A percentile compares a stretch with the other conserved stretches of the same genome.
These are phyloP conservation scores for Cucurbita pepo DNA, from an alignment of 306 rosid genomes.

Conservation along the genomic window DNA sequence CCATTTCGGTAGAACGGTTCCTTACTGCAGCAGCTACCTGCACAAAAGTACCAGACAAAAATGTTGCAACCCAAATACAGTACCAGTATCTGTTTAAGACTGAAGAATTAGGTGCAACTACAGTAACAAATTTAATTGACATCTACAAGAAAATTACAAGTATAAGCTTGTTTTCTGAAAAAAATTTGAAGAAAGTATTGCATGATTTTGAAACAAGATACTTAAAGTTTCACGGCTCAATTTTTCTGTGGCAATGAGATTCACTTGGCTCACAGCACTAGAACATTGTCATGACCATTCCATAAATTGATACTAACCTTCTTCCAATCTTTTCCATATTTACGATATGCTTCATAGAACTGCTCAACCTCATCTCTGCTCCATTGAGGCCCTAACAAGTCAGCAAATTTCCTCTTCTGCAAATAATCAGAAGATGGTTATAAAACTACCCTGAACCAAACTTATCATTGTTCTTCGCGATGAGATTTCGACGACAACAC, in stretches of 20 bases:
- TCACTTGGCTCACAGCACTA: not conserved
- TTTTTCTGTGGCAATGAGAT: not conserved
- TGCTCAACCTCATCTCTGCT: slow-evolving; percentile 58
- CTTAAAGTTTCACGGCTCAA: not conserved
- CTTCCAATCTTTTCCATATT: slow-evolving; percentile 87
- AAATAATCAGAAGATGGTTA: slow-evolving; percentile 11
- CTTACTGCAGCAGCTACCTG: slow-evolving; percentile 67
- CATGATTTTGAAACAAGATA: not conserved
- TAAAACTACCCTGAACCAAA: slow-evolving; percentile 11
- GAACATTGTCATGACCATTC: not conserved
- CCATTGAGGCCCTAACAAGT: slow-evolving; percentile 91
- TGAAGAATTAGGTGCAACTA: not conserved
- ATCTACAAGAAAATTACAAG: not conserved
- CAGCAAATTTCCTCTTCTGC: slow-evolving; percentile 90
- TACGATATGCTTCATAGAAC: slow-evolving; percentile 82
- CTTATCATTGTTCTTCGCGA: not conserved
- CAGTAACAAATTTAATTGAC: not conserved
- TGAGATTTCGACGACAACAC: not conserved
- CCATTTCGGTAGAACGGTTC: slow-evolving; percentile 69
- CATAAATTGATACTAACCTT: slow-evolving; percentile 40
- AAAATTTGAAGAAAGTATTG: not conserved
- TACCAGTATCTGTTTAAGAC: not conserved
- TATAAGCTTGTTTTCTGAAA: not conserved
- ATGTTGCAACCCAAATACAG: not conserved
- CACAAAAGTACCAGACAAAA: slow-evolving; percentile 1